Evolutionary conservation across 1,284 basidiomycete genomes (phyloP), one percentile per base, ranked within the genome.

Genomic region (Nidula niveotomentosa): DNA sequence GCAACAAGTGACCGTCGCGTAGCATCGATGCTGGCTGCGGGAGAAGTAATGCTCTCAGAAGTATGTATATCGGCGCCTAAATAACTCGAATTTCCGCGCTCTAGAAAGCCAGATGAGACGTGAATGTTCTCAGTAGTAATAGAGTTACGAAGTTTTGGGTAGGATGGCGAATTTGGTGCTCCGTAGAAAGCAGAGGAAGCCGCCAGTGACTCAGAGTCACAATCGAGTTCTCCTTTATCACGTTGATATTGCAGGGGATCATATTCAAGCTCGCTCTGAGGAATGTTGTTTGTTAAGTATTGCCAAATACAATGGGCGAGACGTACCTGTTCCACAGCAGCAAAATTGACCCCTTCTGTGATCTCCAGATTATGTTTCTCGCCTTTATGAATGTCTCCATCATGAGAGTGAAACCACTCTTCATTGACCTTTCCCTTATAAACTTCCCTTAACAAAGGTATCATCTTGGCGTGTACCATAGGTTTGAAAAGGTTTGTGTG

Each of bases 401-500:
- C 39, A 41, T 12, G 15, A 41, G 12, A 15, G 2, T 41, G 39
- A 41, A 41, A 15, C 65, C 23, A 23, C 23, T 88, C 88, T 65
- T 91, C 90, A 53, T 83, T 77, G 64, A 93, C 63, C 63, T 83
- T 83, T 18, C 92, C 91, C 47, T 77, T 73, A 68, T 91, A 93
- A 30, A 93, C 87, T 59, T 93, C 82, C 36, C 76, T 70, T 15
- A 94, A 76, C 23, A 94, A 73, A 7, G 81, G 84, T 78, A 92
- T 88, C 84, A 92, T 89, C 68, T 86, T 88, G 58, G 90, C 88
- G 65, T 94, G 93, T 37, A 94, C 72, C 91, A 93, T 92, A 0
- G 91, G 93, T 9, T 91, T 93, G 72, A 91, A 94, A 33, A 95
- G 75, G 45, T 93, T 90, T n/a, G 81, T 70, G 61, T 92, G 83